Conservation (phyloP, 352 stramenopile genomes). For the Pythium phragmitis region DNA sequence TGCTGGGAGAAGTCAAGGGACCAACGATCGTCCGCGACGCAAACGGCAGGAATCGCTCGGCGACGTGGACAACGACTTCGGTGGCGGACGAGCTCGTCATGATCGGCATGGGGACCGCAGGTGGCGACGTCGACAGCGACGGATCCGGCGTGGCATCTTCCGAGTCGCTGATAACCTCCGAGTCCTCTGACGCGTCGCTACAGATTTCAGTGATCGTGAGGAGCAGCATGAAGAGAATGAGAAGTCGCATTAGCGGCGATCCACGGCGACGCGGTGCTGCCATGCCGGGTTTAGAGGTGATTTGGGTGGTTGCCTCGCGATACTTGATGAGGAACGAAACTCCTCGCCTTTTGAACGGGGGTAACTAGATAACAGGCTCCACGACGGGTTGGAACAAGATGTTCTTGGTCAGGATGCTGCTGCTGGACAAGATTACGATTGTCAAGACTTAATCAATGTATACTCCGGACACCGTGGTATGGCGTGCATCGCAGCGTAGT, state of each 20-base stretch:
- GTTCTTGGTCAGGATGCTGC: too few relatives aligned
- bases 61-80: slow-evolving; percentile 12
- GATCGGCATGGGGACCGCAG: background rate
- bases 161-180: background rate
- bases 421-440: too few relatives aligned
- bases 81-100: background rate
- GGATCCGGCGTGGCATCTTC: background rate
- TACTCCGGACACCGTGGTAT: too few relatives aligned
- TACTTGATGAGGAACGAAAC: too few relatives aligned
- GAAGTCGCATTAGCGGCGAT: background rate
- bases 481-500: too few relatives aligned
- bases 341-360: too few relatives aligned
- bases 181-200: background rate
- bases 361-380: too few relatives aligned
- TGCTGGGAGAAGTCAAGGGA: background rate
- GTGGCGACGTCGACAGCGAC: background rate
- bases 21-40: slow-evolving; percentile 4
- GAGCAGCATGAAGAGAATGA: background rate
- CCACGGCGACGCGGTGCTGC: background rate
- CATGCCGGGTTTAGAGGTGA: background rate
- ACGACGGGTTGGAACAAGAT: too few relatives aligned
- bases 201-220: background rate
- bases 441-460: too few relatives aligned
- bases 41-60: slow-evolving; percentile 20
- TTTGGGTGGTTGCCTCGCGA: too few relatives aligned